Evolutionary conservation across 1,284 basidiomycete species (phyloP).

Genomic region (Tranzscheliella williamsii): DNA sequence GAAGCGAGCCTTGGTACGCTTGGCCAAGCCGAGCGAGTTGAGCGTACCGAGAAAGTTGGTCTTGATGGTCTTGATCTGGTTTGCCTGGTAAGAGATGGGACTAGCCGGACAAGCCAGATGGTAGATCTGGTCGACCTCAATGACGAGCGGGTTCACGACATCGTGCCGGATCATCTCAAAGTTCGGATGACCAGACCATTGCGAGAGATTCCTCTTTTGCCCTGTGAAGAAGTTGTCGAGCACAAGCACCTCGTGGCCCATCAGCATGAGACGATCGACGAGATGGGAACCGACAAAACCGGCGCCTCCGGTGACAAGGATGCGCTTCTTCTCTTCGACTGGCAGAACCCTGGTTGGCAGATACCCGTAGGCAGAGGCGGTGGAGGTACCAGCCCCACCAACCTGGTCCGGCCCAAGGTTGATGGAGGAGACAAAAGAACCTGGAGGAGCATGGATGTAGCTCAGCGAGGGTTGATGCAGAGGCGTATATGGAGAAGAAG

Average conservation of each 20-base stretch:
- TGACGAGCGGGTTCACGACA: conserved; percentile 64
- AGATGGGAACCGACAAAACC: conserved; percentile 98
- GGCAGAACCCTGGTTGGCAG: conserved; percentile 85
- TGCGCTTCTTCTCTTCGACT: conserved; percentile 77
- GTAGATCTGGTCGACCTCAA: conserved; percentile 55
- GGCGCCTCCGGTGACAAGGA: conserved; percentile 89
- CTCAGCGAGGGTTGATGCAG: conserved; percentile 9
- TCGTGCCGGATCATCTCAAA: conserved; percentile 97
- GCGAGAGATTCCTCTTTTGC: conserved; percentile 80
- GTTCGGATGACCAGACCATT: conserved; percentile 86
- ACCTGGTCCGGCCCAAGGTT: conserved; percentile 1
- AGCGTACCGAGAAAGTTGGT: conserved; percentile 85
- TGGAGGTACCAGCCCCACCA: neutral
- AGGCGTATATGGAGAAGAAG: neutral
- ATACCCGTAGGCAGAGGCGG: conserved; percentile 63
- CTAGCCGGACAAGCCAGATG: conserved; percentile 52
- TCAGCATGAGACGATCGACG: conserved; percentile 87
- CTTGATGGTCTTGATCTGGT: conserved; percentile 69
- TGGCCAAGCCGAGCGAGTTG: conserved; percentile 98
- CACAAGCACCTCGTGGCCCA: conserved; percentile 96
- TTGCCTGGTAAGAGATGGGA: conserved; percentile 51
- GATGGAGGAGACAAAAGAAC: conserved; percentile 6
- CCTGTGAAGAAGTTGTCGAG: conserved; percentile 99
- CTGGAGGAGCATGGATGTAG: conserved; percentile 35
- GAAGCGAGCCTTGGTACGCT: conserved; percentile 94